Base-by-base conservation (phyloP, 2,329 filamentous ascomycete genomes). In the Helicocarpus griseus region DNA sequence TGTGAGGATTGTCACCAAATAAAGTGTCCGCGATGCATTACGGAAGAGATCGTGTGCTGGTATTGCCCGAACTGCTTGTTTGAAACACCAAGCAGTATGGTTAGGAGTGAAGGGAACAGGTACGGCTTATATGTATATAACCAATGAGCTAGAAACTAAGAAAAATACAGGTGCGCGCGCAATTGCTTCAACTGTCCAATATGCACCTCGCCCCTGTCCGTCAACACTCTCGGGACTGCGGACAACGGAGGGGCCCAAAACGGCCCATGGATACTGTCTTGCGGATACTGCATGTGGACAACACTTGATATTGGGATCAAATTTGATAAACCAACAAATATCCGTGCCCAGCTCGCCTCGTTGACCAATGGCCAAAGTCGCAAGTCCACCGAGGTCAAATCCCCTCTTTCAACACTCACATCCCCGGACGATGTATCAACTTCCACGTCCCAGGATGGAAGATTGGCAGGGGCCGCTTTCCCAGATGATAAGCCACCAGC, bases 1-100 rank as follows among this genome's bases (percentile, higher is more conserved):
- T 98, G 93, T 74, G 91, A 95, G 65, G 93, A 97, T 67, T 98
- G 93, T 68, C 89, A 95, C 66, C 86, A 95, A 69, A 95, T 97
- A 56, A 86, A 93, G 59, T 98, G 93, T 66, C 87, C 89, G 5
- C 79, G 89, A 71, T 98, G 93, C 64, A 87, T 94, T 50, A 81
- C 85, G 45, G 93, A 98, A 65, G 93, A 98, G 71, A 89, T 95
- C 51, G 83, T 95, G 45, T 93, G 88, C 50, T 96, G 89, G 77
- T 98, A 88, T 70, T 98, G 93, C 63, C 93, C 93, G 4, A 91
- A 83, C 66, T 98, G 93, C 66, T 73, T 98, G 52, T 97, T 98
- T 63, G 93, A 98, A 69, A 91, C 95, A 29, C 89, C 91, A 4
- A 95, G 87, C 67, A 95, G 88, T 63, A 89, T 89, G 63, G 81